phyloP scores from a whole-genome alignment of 768 basidiomycete species.

The Boletus speciosus region DNA sequence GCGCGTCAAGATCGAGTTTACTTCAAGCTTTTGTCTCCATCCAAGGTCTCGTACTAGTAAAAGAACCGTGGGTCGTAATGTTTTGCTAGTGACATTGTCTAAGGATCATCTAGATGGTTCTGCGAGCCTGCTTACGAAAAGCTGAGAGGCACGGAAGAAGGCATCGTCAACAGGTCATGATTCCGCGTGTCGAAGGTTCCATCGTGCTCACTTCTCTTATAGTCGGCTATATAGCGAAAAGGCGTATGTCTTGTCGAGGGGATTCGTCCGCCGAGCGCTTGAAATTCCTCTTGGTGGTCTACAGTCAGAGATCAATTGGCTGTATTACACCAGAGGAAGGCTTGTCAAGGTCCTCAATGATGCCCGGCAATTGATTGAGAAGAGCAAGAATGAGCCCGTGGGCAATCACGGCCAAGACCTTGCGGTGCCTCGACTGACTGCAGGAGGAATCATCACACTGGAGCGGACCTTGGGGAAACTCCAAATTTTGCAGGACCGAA shows the following conservation, averaged over 20 bases:
- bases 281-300: conserved; percentile 73
- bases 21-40: conserved; percentile 93
- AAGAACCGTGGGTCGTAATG: conserved; percentile 69
- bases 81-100: conserved; percentile 1
- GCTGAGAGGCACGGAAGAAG: conserved; percentile 85
- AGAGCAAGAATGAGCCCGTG: conserved; percentile 47
- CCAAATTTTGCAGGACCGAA: conserved; percentile 39
- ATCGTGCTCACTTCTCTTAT: conserved; percentile 6
- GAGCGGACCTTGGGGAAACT: conserved; percentile 72
- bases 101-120: conserved; percentile 57
- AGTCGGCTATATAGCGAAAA: conserved; percentile 93
- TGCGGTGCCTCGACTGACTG: conserved; percentile 72
- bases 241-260: conserved; percentile 85
- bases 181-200: background rate
- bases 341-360: conserved; percentile 67
- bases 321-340: conserved; percentile 64
- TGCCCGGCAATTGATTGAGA: conserved; percentile 60
- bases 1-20: conserved; percentile 74
- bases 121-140: conserved; percentile 95
- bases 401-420: conserved; percentile 33
- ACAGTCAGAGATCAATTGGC: conserved; percentile 66
- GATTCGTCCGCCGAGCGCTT: conserved; percentile 86
- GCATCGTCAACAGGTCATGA: conserved; percentile 74
- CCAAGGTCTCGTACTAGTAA: conserved; percentile 89
- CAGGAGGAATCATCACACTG: conserved; percentile 76